Conservation (phyloP, 2,329 filamentous ascomycete genomes). For the Pseudocercospora eumusae region DNA sequence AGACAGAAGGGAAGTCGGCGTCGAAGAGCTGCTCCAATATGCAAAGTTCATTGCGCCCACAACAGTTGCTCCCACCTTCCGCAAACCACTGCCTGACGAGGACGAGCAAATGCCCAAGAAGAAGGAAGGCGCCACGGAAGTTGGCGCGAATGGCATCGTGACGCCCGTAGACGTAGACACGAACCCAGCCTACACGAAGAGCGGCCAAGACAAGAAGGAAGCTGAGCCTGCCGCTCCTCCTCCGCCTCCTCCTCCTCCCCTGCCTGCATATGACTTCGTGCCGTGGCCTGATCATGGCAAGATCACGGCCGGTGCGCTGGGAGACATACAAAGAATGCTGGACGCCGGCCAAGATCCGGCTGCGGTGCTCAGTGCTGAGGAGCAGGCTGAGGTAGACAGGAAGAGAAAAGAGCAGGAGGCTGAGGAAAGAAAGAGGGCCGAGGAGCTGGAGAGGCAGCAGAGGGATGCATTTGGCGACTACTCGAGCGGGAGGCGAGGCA, state of each 20-base stretch:
- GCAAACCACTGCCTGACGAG: slow-evolving; percentile 29
- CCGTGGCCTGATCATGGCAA: slow-evolving; percentile 75
- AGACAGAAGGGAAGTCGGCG: slow-evolving; percentile 55
- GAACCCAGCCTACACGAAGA: slow-evolving; percentile 16
- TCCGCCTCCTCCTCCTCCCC: slow-evolving; percentile 16
- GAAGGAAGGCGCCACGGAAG: slow-evolving; percentile 10
- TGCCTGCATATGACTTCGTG: slow-evolving; percentile 56
- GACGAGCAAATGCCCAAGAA: slow-evolving; percentile 18
- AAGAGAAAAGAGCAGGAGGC: slow-evolving; percentile 44
- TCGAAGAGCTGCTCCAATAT: slow-evolving; percentile 73
- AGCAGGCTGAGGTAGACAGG: slow-evolving; percentile 43
- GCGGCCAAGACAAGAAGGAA: slow-evolving; percentile 21
- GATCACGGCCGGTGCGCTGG: slow-evolving; percentile 69
- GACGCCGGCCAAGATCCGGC: slow-evolving; percentile 64
- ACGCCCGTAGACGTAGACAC: slow-evolving; percentile 31
- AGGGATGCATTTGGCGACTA: slow-evolving; percentile 23
- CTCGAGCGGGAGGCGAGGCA: slow-evolving; percentile 20
- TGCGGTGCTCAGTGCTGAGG: slow-evolving; percentile 46
- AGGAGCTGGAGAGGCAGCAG: slow-evolving; percentile 27
- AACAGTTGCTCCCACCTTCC: slow-evolving; percentile 67
- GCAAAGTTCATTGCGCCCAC: slow-evolving; percentile 78
- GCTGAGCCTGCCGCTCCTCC: slow-evolving; percentile 34
- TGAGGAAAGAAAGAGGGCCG: slow-evolving; percentile 40
- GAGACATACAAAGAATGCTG: slow-evolving; percentile 59
- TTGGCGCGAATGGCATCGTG: slow-evolving; percentile 37